These are phyloP conservation scores for Stereum hirsutum DNA, from an alignment of 1,284 basidiomycete species.

Conservation along the genomic window DNA sequence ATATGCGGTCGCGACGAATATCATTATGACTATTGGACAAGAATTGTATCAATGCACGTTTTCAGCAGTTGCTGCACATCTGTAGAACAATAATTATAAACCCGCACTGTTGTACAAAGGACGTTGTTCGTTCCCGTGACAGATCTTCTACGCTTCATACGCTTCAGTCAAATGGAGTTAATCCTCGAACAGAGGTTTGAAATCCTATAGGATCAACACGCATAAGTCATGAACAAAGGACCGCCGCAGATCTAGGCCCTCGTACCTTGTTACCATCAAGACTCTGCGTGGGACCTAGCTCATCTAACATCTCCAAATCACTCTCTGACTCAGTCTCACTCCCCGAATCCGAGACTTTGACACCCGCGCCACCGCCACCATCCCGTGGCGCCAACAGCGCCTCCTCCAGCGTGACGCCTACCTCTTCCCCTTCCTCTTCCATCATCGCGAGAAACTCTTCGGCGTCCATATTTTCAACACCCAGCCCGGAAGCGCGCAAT, in stretches of 20 bases:
- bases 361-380: background rate
- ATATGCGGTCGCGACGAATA: background rate
- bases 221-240: background rate
- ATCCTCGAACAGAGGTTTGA: conserved; percentile 62
- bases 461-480: conserved; percentile 52
- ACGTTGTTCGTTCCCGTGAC: background rate
- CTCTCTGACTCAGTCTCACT: conserved; percentile 11
- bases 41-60: background rate
- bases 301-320: conserved; percentile 26
- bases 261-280: conserved; percentile 25
- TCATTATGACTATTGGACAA: background rate
- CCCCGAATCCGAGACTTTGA: conserved; percentile 9
- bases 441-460: conserved; percentile 54
- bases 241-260: background rate
- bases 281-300: conserved; percentile 45
- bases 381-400: too few relatives aligned
- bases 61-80: background rate
- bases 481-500: conserved; percentile 49
- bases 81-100: background rate
- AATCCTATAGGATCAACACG: conserved; percentile 25
- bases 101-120: background rate
- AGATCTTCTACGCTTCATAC: background rate
- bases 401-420: conserved; percentile 29
- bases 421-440: conserved; percentile 58
- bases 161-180: conserved; percentile 19